These are phyloP conservation scores for Acer saccharum DNA, from an alignment of 345 rosid genomes.

Conservation along the genomic window DNA sequence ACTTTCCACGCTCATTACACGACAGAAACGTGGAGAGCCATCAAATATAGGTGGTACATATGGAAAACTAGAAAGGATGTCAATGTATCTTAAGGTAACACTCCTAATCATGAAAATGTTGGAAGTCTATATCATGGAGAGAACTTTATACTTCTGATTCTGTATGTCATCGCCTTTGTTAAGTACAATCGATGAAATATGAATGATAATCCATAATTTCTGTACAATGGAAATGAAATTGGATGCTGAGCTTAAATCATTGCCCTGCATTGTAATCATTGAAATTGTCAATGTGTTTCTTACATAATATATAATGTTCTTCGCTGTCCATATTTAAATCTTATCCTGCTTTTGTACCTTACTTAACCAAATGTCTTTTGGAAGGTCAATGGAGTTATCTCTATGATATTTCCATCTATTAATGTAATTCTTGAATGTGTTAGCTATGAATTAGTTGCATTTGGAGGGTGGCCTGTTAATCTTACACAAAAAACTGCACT, in stretches of 20 bases:
- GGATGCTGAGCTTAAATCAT: not conserved
- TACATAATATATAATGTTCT: not conserved
- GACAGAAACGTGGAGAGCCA: slow-evolving; percentile 58
- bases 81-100: slow-evolving; percentile 68
- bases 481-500: not conserved
- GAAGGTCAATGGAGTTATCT: not conserved
- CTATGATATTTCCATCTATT: not conserved
- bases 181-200: slow-evolving; percentile 15
- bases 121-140: slow-evolving; percentile 3
- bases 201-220: not conserved
- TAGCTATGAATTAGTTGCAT: not conserved
- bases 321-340: not conserved
- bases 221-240: not conserved
- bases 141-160: slow-evolving; percentile 6
- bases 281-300: not conserved
- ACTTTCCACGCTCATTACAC: slow-evolving; percentile 75
- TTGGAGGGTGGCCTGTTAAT: not conserved
- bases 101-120: slow-evolving; percentile 10
- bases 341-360: not conserved
- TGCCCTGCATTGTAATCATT: not conserved
- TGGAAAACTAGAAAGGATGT: slow-evolving; percentile 70
- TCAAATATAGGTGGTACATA: slow-evolving; percentile 40
- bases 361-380: not conserved
- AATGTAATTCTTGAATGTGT: not conserved
- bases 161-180: not conserved